These are phyloP conservation scores for Neobulgaria alba DNA, from an alignment of 2,329 filamentous ascomycete species.

Conservation along the genomic window DNA sequence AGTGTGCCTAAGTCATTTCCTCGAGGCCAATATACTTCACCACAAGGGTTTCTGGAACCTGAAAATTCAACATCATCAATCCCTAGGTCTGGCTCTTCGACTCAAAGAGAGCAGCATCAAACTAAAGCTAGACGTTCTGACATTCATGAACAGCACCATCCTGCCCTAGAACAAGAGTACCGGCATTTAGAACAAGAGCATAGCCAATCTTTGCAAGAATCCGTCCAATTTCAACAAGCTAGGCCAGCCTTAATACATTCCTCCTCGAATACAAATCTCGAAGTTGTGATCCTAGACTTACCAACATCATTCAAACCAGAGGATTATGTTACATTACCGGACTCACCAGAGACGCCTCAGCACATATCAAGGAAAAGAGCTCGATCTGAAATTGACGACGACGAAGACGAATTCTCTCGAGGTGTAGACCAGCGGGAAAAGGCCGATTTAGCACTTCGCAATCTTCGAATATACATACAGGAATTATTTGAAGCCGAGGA, in stretches of 20 bases:
- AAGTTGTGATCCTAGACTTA: conserved; percentile 22
- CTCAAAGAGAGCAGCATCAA: neutral
- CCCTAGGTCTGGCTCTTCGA: no score
- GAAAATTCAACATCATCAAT: no score
- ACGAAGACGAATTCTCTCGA: conserved; percentile 49
- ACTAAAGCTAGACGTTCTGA: neutral
- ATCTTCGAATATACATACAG: conserved; percentile 60
- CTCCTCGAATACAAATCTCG: conserved; percentile 5
- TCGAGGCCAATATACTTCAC: conserved; percentile 18
- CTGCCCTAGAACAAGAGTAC: neutral
- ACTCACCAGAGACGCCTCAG: conserved; percentile 22
- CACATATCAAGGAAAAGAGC: conserved; percentile 39
- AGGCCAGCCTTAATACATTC: conserved; percentile 1
- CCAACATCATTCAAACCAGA: conserved; percentile 19
- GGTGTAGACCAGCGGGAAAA: conserved; percentile 74
- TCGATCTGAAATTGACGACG: conserved; percentile 39
- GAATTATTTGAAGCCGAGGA: conserved; percentile 74
- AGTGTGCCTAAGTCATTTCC: conserved; percentile 15
- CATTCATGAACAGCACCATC: neutral
- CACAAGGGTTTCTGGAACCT: no score
- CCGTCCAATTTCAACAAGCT: conserved; percentile 4
- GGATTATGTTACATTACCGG: conserved; percentile 23
- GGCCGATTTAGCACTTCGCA: conserved; percentile 63
- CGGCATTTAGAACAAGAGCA: no score
- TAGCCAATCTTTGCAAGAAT: neutral